These are phyloP conservation scores for Trichoderma reesei DNA, from an alignment of 495 filamentous ascomycete genomes.

Conservation along the genomic window DNA sequence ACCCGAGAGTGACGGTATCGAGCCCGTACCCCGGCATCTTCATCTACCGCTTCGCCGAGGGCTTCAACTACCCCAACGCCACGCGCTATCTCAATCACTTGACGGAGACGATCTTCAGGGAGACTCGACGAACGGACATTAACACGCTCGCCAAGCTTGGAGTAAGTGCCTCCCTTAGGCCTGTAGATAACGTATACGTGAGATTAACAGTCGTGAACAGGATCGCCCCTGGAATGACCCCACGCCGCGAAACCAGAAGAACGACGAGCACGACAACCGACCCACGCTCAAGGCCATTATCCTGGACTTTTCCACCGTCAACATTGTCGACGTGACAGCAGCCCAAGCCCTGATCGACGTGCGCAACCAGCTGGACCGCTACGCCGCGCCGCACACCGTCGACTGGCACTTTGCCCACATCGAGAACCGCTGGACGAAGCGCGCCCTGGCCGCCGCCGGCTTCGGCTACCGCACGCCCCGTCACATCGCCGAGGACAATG, in stretches of 20 bases:
- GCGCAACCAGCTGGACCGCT: slow-evolving; percentile 38
- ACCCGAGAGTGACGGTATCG: slow-evolving; percentile 27
- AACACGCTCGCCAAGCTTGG: slow-evolving; percentile 29
- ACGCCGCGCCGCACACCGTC: slow-evolving; percentile 36
- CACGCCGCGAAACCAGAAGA: slow-evolving; percentile 51
- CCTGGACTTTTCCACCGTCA: slow-evolving; percentile 40
- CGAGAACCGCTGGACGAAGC: slow-evolving; percentile 38
- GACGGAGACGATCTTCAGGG: slow-evolving; percentile 32
- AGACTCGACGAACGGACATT: slow-evolving; percentile 29
- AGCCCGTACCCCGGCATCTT: slow-evolving; percentile 40
- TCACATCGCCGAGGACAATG: background rate
- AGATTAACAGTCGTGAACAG: slow-evolving; percentile 10
- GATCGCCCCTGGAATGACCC: slow-evolving; percentile 78
- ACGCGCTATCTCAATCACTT: slow-evolving; percentile 38
- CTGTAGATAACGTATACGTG: too few species aligned
- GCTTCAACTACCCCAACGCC: slow-evolving; percentile 44
- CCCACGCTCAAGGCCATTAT: slow-evolving; percentile 40
- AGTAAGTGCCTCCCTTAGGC: slow-evolving; percentile 18
- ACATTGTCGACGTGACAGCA: slow-evolving; percentile 39
- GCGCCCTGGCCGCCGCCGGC: slow-evolving; percentile 37
- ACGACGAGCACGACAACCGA: slow-evolving; percentile 21
- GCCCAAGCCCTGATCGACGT: slow-evolving; percentile 40
- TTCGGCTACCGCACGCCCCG: slow-evolving; percentile 27
- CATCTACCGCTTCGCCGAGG: slow-evolving; percentile 42
- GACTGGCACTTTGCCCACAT: slow-evolving; percentile 45